phyloP scores from a whole-genome alignment of 106 monocot genomes.

The Acorus calamus region DNA sequence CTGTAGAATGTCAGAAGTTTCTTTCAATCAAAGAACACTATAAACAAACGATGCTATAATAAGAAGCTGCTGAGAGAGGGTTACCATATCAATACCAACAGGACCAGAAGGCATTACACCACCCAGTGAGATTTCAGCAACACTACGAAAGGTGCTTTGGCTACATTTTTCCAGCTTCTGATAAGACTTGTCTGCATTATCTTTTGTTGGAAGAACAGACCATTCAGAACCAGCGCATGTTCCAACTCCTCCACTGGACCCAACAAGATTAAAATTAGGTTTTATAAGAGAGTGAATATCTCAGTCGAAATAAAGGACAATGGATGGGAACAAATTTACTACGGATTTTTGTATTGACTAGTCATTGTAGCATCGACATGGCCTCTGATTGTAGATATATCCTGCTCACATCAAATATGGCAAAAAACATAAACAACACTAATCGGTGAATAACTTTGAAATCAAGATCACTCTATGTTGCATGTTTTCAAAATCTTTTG shows the following conservation, averaged over 20 bases:
- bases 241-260: constrained; percentile 20
- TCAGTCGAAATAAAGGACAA: background rate
- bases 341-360: background rate
- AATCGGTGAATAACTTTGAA: too few relatives aligned
- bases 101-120: constrained; percentile 31
- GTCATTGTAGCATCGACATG: too few relatives aligned
- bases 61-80: constrained; percentile 1
- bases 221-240: constrained; percentile 6
- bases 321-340: background rate
- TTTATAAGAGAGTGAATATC: constrained; percentile 1
- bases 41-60: background rate
- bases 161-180: constrained; percentile 54
- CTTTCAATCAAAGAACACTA: background rate
- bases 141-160: constrained; percentile 50
- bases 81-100: constrained; percentile 75
- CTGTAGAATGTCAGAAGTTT: constrained; percentile 19
- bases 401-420: too few relatives aligned
- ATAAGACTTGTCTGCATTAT: constrained; percentile 21
- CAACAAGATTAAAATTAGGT: background rate
- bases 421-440: too few relatives aligned
- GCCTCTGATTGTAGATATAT: too few relatives aligned
- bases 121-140: constrained; percentile 62
- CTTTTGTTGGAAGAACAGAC: constrained; percentile 12
- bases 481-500: too few relatives aligned
- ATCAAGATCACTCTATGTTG: too few relatives aligned